Evolutionary conservation across 202 grass and related monocot genomes (phyloP), one percentile per base, ranked within the genome.

Genomic region (Carex sylvatica): DNA sequence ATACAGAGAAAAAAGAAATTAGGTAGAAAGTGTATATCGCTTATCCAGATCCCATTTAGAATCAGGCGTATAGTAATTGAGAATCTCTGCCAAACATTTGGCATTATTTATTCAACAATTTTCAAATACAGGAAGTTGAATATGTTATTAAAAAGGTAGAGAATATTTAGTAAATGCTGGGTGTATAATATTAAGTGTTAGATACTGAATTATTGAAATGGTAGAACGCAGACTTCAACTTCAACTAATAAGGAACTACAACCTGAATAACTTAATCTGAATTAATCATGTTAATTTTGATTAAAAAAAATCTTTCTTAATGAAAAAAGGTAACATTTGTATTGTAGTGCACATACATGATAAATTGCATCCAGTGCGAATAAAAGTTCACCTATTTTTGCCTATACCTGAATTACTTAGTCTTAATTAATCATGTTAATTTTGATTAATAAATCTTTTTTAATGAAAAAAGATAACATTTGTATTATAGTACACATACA

Each of bases 31-130:
- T 26, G 69, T 72, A 14, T 23, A 70, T 72, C 20, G 51, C 42
- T 46, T 13, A 2, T 15, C 69, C 42, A 72, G 24, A 46, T 47
- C 22, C 9, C 69, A 24, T 72, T 62, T 51, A 44, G 42, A 72
- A 72, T 51, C 9, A 72, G 42, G 69, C 42, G 11, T 51, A 22
- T 18, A 72, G 49, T 72, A 12, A 72, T 72, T 72, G 68, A 72
- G 36, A 51, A 51, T 71, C 9, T 47, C 44, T 51, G 69, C 69
- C 69, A 14, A 72, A 26, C 69, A 46, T 70, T 70, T 46, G 7
- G 36, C 22, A 70, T 3, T 23, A 22, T 70, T 8, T 70, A 35
- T 19, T 44, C 67, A 70, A 42, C 7, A 19, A 59, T 49, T 20
- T 59, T 59, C 2, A 59, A 59, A 59, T 59, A 59, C n/a, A 20